Evolutionary conservation across 192 early-diverging fungal species (phyloP), one percentile per base, ranked within the genome.

Genomic region (Coemansia sp.): DNA sequence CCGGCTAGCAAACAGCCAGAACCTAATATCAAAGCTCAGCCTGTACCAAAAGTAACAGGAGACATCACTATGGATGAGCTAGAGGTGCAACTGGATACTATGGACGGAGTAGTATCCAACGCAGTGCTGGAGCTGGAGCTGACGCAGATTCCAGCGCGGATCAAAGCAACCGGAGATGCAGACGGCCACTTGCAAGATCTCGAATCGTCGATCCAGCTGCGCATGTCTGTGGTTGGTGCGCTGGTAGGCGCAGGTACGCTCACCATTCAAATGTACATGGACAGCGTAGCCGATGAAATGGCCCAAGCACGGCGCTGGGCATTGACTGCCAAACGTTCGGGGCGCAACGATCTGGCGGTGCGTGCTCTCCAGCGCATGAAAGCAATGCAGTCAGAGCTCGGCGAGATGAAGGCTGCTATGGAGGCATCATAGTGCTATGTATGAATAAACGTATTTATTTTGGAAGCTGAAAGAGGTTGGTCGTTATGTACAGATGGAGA

Each of bases 101-200:
- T 79, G 47, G 76, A 79, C 11, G 64, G 32, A 0, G 11, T 66
- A n/a, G 45, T 73, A 9, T 79, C 76, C 5, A 79, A 79, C 29
- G 76, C 76, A 0, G 67, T 69, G 29, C 61, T 79, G 25, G 76
- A 79, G 67, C 53, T 79, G 41, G 76, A 79, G 65, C 56, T 79
- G 49, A 24, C 55, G 24, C 76, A 66, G 53, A 66, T 79, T 39
- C 76, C 76, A 3, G 60, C 50, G 29, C 67, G 76, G 8, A 54
- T 73, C 15, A 32, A 27, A 22, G 52, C 55, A 5, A 37, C 50
- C 52, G 39, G 27, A n/a, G 66, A 73, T 2, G 51, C 39, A 1
- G 67, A 43, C 8, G 17, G 29, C 6, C 52, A 61, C 21, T 53
- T 79, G 43, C 71, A 54, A 11, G 71, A 73, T 12, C 60, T 79